Percentiles rank a stretch among this genome's conserved stretches.
Evolutionary conservation across 495 filamentous ascomycete genomes (phyloP).

Genomic region (Penicillium malachiteum): DNA sequence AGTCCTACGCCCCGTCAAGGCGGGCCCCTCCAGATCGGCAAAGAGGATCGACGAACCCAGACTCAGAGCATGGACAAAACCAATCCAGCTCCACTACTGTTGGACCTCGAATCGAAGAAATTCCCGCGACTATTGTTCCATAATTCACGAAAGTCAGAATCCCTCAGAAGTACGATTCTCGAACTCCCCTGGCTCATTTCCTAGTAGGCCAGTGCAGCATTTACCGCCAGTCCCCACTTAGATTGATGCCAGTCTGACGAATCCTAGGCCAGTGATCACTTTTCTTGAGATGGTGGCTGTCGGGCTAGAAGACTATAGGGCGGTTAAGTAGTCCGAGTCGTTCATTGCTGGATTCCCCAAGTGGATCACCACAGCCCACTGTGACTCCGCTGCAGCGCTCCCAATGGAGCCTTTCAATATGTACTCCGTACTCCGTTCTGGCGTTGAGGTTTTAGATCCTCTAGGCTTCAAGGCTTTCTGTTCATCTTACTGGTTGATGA

Average conservation of each 20-base stretch:
- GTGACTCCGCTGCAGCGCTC: constrained; percentile 12
- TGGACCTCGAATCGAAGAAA: neutral
- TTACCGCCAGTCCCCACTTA: constrained; percentile 24
- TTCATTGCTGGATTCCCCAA: constrained; percentile 11
- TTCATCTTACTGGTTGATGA: constrained; percentile 1
- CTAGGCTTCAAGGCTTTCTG: neutral
- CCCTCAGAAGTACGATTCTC: neutral
- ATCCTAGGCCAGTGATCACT: constrained; percentile 7
- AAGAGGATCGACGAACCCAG: constrained; percentile 20
- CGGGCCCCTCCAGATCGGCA: constrained; percentile 20
- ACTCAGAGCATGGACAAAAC: neutral
- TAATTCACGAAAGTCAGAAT: neutral
- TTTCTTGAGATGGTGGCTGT: constrained; percentile 24
- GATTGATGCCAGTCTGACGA: constrained; percentile 10
- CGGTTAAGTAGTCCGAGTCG: constrained; percentile 5
- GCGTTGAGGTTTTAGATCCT: neutral
- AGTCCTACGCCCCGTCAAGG: constrained; percentile 8
- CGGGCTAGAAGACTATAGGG: constrained; percentile 5
- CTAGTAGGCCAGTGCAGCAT: constrained; percentile 1
- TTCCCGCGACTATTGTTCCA: neutral
- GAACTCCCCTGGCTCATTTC: constrained; percentile 10
- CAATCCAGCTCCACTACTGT: neutral
- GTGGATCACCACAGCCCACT: constrained; percentile 21
- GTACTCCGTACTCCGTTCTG: no score
- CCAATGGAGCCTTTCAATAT: neutral